phyloP scores from a whole-genome alignment of 257 asterid species.

The Euphrasia confusa region DNA sequence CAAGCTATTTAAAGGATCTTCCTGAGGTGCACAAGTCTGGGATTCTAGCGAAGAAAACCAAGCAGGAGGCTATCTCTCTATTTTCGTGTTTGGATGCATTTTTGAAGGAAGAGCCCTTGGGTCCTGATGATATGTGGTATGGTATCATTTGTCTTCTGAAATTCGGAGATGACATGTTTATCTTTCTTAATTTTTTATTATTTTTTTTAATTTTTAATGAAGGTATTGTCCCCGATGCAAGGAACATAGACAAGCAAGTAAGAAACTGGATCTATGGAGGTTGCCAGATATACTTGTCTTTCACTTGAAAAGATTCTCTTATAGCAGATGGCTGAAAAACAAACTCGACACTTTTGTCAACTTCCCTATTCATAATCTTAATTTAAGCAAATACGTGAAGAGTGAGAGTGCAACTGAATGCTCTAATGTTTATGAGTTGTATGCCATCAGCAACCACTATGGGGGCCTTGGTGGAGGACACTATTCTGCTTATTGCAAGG shows the following conservation, averaged over 20 bases:
- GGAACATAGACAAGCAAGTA: conserved; percentile 92
- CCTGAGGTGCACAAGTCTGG: conserved; percentile 84
- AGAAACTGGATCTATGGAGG: conserved; percentile 93
- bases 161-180: conserved; percentile 18
- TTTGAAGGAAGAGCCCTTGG: conserved; percentile 92
- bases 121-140: conserved; percentile 99
- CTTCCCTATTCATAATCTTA: conserved; percentile 77
- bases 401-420: conserved; percentile 55
- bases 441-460: conserved; percentile 92
- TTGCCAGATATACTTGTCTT: conserved; percentile 83
- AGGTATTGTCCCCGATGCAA: conserved; percentile 97
- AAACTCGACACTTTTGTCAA: conserved; percentile 88
- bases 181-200: conserved; percentile 1
- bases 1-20: conserved; percentile 67
- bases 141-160: conserved; percentile 2
- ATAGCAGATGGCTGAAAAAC: conserved; percentile 84
- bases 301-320: conserved; percentile 89
- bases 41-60: conserved; percentile 68
- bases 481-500: conserved; percentile 96
- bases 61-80: conserved; percentile 81
- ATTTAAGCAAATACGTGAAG: conserved; percentile 73
- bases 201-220: conserved; percentile 26
- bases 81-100: conserved; percentile 95
- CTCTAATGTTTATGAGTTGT: conserved; percentile 68
- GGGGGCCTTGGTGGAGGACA: conserved; percentile 98